Percentiles rank a stretch among this genome's conserved stretches.
Evolutionary conservation across 2,329 filamentous ascomycete genomes (phyloP).

Genomic region (Hypoxylon sp.): DNA sequence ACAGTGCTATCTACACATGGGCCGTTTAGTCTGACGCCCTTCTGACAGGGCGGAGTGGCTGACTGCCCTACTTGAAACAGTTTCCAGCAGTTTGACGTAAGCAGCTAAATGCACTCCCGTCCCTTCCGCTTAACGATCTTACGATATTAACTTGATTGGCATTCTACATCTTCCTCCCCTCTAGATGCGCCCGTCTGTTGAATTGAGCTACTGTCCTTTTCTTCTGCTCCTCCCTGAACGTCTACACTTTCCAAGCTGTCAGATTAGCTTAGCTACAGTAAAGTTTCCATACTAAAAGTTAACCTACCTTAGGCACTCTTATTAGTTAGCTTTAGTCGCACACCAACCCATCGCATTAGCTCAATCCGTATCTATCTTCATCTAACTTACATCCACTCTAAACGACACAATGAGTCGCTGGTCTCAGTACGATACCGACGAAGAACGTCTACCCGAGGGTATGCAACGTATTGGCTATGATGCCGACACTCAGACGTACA

Average conservation of each 20-base stretch:
- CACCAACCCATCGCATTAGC: constrained; percentile 1
- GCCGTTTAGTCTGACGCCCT: no score
- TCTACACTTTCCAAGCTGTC: background rate
- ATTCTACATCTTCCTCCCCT: background rate
- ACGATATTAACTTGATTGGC: constrained; percentile 21
- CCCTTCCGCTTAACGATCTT: constrained; percentile 19
- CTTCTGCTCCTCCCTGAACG: background rate
- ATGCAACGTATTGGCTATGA: constrained; percentile 67
- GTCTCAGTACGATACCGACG: constrained; percentile 58
- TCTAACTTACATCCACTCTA: constrained; percentile 9
- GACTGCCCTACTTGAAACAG: no score
- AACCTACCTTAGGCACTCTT: background rate
- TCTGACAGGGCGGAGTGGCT: constrained; percentile 1
- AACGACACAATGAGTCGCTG: constrained; percentile 53
- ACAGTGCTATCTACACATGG: no score
- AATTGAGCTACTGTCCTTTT: background rate
- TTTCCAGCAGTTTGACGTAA: no score
- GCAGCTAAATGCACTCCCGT: background rate
- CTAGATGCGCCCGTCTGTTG: no score
- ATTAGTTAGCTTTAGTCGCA: background rate
- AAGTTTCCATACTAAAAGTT: background rate
- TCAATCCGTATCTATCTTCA: constrained; percentile 7
- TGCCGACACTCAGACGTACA: constrained; percentile 64
- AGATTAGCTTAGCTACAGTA: background rate
- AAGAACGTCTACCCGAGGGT: constrained; percentile 64